phyloP scores from a whole-genome alignment of 148 eudicot species.

The Rhododendron simsii region DNA sequence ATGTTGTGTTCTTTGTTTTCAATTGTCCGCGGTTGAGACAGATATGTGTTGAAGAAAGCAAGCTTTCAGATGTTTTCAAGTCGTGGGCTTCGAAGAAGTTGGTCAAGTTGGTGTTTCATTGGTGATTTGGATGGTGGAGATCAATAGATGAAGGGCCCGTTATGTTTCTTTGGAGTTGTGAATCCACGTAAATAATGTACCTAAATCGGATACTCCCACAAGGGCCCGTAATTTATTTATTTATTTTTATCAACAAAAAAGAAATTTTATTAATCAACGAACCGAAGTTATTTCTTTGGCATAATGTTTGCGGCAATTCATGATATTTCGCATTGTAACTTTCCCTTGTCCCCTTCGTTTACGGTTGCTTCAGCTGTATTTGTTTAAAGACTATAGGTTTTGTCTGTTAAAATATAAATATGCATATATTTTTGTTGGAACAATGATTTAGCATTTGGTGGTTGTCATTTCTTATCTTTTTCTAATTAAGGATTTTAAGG shows the following conservation, averaged over 20 bases:
- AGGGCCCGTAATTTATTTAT: no score
- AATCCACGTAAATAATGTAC: no score
- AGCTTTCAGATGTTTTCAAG: slow-evolving; percentile 35
- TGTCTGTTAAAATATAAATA: neutral
- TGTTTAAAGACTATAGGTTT: neutral
- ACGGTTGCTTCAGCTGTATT: neutral
- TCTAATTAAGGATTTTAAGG: neutral
- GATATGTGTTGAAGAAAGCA: slow-evolving; percentile 37
- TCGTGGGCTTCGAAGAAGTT: neutral
- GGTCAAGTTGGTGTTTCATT: no score
- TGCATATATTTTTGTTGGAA: neutral
- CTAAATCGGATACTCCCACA: no score
- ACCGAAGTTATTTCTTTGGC: no score
- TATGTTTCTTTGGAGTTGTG: no score
- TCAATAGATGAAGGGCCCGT: no score
- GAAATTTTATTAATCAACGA: no score
- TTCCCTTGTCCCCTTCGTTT: no score
- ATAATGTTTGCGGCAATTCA: neutral
- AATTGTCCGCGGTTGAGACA: slow-evolving; percentile 23
- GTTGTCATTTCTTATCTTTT: neutral
- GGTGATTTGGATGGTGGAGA: no score
- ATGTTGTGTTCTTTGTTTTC: slow-evolving; percentile 31
- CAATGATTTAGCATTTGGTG: neutral
- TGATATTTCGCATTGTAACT: neutral
- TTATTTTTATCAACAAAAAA: no score